Evolutionary conservation across 352 stramenopile species (phyloP), one percentile per base, ranked within the genome.

Genomic region (Pythium graminicola): DNA sequence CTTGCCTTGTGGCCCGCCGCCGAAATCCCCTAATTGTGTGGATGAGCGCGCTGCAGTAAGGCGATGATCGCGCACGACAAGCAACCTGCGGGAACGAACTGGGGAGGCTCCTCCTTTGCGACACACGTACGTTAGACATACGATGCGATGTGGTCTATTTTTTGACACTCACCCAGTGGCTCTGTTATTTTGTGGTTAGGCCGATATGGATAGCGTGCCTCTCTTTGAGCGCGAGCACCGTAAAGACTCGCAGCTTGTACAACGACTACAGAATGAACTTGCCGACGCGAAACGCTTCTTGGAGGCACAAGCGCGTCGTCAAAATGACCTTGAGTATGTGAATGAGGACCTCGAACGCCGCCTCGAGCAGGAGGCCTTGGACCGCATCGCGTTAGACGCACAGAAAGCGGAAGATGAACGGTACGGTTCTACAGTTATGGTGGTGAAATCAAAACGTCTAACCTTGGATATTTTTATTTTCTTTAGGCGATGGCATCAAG

Each of bases 291-390:
- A 91, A 72, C 81, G 80, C 52, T 86, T 90, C 51, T 64, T 91
- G 27, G 83, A 91, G 56, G 79, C 76, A 39, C 83, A 93, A 60
- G 81, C 80, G 36, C 58, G 79, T 9, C 78, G 81, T 40, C 83
- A 91, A 61, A 91, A 91, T 55, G 83, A 93, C 50, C 66, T 93
- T 28, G 83, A 91, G 50, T 90, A 90, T 44, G 81, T 93, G 50
- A 91, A 91, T 51, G 83, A 93, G 51, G 83, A 93, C 47, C 67
- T 93, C 31, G 83, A 93, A 53, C 76, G 81, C 13, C 70, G 83
- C 19, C 41, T 67, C 20, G 83, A 93, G 54, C 76, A 90, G 46
- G 83, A 93, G 64, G 80, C 83, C 50, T 67, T 89, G 5, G 83
- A 93, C 38, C 83, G 80, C 50, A 92, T 93, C 39, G 78, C 75